A percentile compares a stretch with the other conserved stretches of the same genome.
phyloP scores from a whole-genome alignment of 1,284 basidiomycete species.

The Vanrija sp. region DNA sequence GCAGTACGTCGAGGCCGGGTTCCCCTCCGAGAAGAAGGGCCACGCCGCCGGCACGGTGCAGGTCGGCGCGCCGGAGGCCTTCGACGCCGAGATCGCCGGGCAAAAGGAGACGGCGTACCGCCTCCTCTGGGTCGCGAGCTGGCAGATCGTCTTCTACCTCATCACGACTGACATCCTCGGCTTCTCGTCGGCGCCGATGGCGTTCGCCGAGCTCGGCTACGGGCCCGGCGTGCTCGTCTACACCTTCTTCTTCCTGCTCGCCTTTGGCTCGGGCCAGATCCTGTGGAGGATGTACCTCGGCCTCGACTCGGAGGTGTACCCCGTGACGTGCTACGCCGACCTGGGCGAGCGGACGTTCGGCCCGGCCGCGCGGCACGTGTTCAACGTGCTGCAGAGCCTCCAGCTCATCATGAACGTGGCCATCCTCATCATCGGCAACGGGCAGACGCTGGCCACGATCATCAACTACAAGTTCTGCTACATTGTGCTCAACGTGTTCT shows the following conservation, averaged over 20 bases:
- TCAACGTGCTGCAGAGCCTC: constrained; percentile 10
- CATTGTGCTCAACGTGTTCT: constrained; percentile 7
- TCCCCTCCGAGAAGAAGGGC: not conserved
- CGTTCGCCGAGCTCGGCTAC: constrained; percentile 26
- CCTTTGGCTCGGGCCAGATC: constrained; percentile 4
- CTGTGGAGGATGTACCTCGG: constrained; percentile 5
- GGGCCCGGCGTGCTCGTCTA: constrained; percentile 22
- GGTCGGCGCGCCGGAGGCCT: not conserved
- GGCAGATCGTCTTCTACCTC: constrained; percentile 10
- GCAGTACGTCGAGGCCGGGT: not conserved
- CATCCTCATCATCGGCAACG: constrained; percentile 4
- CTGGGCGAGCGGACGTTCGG: constrained; percentile 9
- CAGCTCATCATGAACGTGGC: constrained; percentile 10
- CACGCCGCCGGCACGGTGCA: not conserved
- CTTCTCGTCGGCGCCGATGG: constrained; percentile 38
- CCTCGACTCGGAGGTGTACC: constrained; percentile 8
- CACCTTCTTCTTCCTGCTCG: constrained; percentile 7
- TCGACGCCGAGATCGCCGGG: not conserved
- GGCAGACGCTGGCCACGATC: not conserved
- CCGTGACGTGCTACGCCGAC: constrained; percentile 9
- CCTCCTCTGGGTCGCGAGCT: constrained; percentile 3
- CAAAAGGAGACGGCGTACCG: constrained; percentile 5
- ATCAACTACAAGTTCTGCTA: constrained; percentile 9
- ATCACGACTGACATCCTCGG: constrained; percentile 30
- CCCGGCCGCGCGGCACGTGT: constrained; percentile 1